Evolutionary conservation across 495 filamentous ascomycete species (phyloP).

Genomic region (Penicillium arizonense): DNA sequence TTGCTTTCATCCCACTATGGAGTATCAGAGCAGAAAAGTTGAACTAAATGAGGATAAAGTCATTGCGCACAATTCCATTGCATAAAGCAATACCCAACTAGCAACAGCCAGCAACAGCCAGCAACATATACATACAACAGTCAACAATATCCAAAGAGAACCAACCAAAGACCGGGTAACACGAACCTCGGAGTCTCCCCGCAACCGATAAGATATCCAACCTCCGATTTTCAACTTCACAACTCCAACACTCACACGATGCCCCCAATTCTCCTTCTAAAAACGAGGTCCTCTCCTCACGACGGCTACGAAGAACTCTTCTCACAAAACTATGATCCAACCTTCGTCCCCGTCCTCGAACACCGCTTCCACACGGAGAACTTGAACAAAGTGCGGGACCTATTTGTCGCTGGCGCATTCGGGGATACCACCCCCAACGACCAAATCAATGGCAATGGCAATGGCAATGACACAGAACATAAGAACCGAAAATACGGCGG

Average conservation of each 20-base stretch:
- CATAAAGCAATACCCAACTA: not conserved
- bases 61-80: not conserved
- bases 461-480: not conserved
- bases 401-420: conserved; percentile 37
- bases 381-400: conserved; percentile 39
- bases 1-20: too few species aligned
- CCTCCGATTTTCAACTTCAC: conserved; percentile 1
- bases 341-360: conserved; percentile 82
- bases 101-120: too few species aligned
- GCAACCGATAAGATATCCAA: conserved; percentile 10
- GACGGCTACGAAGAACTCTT: conserved; percentile 83
- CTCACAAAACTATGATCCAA: conserved; percentile 47
- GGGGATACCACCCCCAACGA: not conserved
- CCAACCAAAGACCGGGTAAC: too few species aligned
- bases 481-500: conserved; percentile 62
- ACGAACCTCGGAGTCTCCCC: conserved; percentile 3
- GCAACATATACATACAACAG: too few species aligned
- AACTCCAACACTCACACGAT: conserved; percentile 7
- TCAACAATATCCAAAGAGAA: too few species aligned
- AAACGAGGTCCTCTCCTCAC: conserved; percentile 74
- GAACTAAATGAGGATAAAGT: too few species aligned
- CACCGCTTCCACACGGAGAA: conserved; percentile 58
- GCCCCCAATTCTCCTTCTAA: conserved; percentile 68
- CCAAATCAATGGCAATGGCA: not conserved
- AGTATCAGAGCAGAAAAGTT: too few species aligned